These are phyloP conservation scores for Tuber calosporum DNA, from an alignment of 495 filamentous ascomycete species.

Conservation along the genomic window DNA sequence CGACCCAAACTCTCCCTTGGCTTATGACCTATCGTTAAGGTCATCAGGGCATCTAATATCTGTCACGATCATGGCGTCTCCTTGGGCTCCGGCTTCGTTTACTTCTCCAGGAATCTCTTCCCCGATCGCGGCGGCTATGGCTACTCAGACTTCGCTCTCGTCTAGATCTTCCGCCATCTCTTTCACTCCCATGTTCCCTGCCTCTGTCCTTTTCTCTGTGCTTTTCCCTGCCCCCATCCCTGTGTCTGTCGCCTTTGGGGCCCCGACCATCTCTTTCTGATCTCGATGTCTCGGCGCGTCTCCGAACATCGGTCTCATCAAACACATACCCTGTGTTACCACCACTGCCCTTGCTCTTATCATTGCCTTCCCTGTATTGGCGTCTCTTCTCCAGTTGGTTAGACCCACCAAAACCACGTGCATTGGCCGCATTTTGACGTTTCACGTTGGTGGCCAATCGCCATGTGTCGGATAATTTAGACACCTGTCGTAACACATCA, in stretches of 20 bases:
- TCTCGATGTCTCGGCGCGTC: slow-evolving; percentile 43
- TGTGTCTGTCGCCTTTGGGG: slow-evolving; percentile 20
- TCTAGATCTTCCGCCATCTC: slow-evolving; percentile 29
- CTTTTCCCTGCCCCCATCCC: slow-evolving; percentile 34
- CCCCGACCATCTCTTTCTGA: slow-evolving; percentile 25
- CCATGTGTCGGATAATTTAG: slow-evolving; percentile 84
- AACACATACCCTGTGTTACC: slow-evolving; percentile 73
- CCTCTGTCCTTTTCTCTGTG: slow-evolving; percentile 22
- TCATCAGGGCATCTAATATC: slow-evolving; percentile 7
- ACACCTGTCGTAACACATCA: slow-evolving; percentile 49
- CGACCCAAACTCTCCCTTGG: not conserved
- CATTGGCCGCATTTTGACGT: slow-evolving; percentile 52
- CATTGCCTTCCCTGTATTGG: slow-evolving; percentile 74
- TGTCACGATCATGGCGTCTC: slow-evolving; percentile 21
- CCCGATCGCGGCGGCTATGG: not conserved
- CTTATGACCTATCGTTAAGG: not conserved
- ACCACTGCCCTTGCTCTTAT: slow-evolving; percentile 44
- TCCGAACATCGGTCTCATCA: slow-evolving; percentile 61
- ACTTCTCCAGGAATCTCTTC: not conserved
- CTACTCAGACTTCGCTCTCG: slow-evolving; percentile 26
- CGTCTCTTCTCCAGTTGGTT: slow-evolving; percentile 76
- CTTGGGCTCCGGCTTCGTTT: slow-evolving; percentile 38
- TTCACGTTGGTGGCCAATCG: slow-evolving; percentile 79
- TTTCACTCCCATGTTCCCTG: slow-evolving; percentile 3
- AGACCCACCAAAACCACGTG: slow-evolving; percentile 78